Base-by-base conservation (phyloP, 306 rosid genomes). In the Senna tora region DNA sequence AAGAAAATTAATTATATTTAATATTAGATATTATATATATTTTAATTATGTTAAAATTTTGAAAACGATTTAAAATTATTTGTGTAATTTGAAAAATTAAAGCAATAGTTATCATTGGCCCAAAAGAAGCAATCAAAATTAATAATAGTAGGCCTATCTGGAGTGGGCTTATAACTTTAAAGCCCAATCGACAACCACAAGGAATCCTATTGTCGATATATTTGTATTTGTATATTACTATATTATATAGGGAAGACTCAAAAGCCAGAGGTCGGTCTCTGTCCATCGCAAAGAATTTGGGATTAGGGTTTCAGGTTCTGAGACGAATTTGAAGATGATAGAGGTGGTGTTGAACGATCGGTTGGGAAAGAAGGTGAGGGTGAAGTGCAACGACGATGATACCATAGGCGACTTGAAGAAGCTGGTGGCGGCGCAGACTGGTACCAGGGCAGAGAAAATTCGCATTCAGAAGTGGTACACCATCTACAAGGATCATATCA, bases 381-480 rank as follows among this genome's bases (percentile, higher is more conserved):
- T 85, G 71, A 88, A 88, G 77, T 88, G 92, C 81, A 88, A 88
- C 72, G 90, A 88, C 28, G 92, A 88, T 36, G 92, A 88, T 65
- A 88, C 92, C 62, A 87, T 87, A 46, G 92, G 92, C 2, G 92
- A 87, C 79, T 79, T 87, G 62, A 87, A 87, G 89, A 87, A 87
- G 86, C 88, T 87, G 14, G 92, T 87, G 81, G 92, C 92, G 15
- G 88, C 92, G 28, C 92, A 87, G 88, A 87, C 92, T 19, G 90
- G 92, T 34, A 87, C 92, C 81, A 78, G 87, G 19, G 42, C 87
- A 5, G 90, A 86, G 25, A 86, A 86, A 79, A 83, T 86, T 64
- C 81, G 90, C 20, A 86, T 83, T 54, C 87, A 86, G 83, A 86
- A 86, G 77, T 83, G 90, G 90, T 86, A 86, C 67, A 86, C 74